A percentile compares a stretch with the other conserved stretches of the same genome.
phyloP scores from a whole-genome alignment of 352 stramenopile genomes.

The Phytophthora cajani region DNA sequence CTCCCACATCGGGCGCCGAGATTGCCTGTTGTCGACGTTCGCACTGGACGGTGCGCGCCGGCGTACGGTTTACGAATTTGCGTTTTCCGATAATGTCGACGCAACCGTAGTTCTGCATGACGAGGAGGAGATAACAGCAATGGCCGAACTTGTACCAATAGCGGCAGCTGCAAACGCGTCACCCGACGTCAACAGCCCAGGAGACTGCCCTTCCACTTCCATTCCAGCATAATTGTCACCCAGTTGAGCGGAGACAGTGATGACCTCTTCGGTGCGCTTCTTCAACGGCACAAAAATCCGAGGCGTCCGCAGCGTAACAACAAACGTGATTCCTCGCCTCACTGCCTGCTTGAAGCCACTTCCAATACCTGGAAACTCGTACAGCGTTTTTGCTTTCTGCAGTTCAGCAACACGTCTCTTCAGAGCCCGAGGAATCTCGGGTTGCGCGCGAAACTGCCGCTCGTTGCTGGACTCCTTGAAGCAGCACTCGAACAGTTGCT shows the following conservation, averaged over 20 bases:
- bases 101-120: background rate
- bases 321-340: background rate
- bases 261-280: background rate
- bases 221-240: background rate
- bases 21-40: too few species aligned
- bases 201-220: background rate
- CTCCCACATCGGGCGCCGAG: too few species aligned
- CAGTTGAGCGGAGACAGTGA: background rate
- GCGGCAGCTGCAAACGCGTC: background rate
- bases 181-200: background rate
- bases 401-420: background rate
- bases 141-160: background rate
- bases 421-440: background rate
- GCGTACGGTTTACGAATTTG: background rate
- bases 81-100: background rate
- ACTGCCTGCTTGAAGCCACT: background rate
- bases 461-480: background rate
- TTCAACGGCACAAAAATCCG: background rate
- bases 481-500: background rate
- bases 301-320: background rate
- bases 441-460: background rate
- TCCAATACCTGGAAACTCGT: background rate
- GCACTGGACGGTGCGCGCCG: too few species aligned
- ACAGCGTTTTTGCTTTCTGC: background rate
- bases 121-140: background rate